Conservation (phyloP, 2,329 filamentous ascomycete species). For the Verticillium nubilum region DNA sequence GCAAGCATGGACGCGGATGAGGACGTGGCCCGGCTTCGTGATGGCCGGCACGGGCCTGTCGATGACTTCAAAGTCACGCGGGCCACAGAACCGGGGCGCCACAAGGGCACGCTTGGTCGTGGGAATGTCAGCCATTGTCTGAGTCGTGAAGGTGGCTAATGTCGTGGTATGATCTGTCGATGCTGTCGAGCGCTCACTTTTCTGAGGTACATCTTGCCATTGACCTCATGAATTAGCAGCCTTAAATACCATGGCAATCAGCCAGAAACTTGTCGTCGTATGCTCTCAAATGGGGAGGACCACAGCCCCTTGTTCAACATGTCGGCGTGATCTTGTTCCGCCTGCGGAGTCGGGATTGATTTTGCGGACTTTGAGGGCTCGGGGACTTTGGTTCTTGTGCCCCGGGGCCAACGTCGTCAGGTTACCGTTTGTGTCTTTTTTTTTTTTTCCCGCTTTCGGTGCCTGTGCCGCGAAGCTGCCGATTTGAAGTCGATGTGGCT, state of each 20-base stretch:
- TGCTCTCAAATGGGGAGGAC: neutral
- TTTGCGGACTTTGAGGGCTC: neutral
- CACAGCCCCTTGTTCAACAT: neutral
- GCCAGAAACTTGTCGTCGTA: neutral
- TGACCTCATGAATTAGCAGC: neutral
- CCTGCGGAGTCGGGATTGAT: neutral
- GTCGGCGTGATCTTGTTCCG: neutral
- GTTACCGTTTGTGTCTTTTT: neutral
- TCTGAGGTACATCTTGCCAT: neutral
- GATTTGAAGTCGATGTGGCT: neutral
- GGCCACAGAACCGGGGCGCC: constrained; percentile 30
- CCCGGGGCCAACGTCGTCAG: neutral
- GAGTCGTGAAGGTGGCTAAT: neutral
- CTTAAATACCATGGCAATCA: neutral
- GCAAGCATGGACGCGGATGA: constrained; percentile 33
- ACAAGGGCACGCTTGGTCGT: constrained; percentile 37
- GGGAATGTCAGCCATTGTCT: constrained; percentile 24
- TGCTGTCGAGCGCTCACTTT: neutral
- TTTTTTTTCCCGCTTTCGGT: too few species aligned
- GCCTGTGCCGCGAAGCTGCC: neutral
- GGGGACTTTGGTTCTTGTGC: neutral
- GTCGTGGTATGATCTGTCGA: neutral
- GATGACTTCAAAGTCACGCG: constrained; percentile 30
- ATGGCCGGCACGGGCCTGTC: constrained; percentile 40
- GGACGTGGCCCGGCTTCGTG: constrained; percentile 32